A percentile compares a stretch with the other conserved stretches of the same genome.
Conservation (phyloP, 345 rosid genomes). For the Sisymbrium irio region DNA sequence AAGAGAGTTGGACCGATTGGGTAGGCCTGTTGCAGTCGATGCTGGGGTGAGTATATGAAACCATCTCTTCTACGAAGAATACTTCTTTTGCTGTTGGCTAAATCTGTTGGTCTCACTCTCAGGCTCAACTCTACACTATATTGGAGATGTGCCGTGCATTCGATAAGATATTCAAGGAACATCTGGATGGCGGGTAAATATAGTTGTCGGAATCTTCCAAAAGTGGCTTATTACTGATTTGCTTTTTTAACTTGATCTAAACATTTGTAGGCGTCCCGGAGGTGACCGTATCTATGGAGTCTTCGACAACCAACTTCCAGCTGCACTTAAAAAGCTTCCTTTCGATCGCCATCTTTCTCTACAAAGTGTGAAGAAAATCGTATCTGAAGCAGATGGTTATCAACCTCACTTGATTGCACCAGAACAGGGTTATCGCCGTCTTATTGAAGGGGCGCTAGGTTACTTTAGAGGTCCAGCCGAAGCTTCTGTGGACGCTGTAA, state of each 20-base stretch:
- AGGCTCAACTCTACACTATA: constrained; percentile 84
- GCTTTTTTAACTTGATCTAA: too few relatives aligned
- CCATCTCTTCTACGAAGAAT: not conserved
- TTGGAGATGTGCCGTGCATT: constrained; percentile 86
- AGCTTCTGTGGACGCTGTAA: constrained; percentile 87
- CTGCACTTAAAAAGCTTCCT: constrained; percentile 86
- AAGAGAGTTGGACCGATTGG: constrained; percentile 81
- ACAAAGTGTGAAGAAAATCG: constrained; percentile 70
- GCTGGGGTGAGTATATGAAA: constrained; percentile 66
- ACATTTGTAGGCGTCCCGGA: constrained; percentile 60
- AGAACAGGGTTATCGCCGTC: constrained; percentile 79
- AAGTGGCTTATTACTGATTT: too few relatives aligned
- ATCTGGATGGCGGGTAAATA: constrained; percentile 88
- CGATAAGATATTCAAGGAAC: constrained; percentile 89
- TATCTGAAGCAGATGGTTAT: constrained; percentile 86
- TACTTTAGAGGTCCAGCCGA: constrained; percentile 88
- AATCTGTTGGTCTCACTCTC: constrained; percentile 24
- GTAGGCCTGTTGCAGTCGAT: constrained; percentile 85
- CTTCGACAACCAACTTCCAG: constrained; percentile 84
- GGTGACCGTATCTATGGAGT: constrained; percentile 86
- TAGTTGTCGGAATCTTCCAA: not conserved
- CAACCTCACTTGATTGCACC: constrained; percentile 91
- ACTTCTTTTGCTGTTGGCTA: not conserved
- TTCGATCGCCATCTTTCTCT: constrained; percentile 82
- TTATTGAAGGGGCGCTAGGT: constrained; percentile 60